phyloP scores from a whole-genome alignment of 2,329 filamentous ascomycete genomes.

The Cytospora chrysosperma region DNA sequence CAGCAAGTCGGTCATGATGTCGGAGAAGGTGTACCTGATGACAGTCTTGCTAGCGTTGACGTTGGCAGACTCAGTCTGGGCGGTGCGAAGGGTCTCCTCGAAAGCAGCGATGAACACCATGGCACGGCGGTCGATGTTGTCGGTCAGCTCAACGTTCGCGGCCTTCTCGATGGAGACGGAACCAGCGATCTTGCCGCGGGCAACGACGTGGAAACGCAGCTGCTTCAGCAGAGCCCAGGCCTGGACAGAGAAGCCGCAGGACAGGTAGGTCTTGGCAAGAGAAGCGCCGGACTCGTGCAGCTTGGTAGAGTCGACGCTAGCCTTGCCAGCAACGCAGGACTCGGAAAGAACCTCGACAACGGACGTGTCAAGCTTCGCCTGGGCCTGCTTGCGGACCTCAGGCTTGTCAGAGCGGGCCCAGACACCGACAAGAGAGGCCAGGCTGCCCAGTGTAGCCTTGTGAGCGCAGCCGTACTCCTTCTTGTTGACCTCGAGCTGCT shows the following conservation, averaged over 20 bases:
- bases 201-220: conserved; percentile 24
- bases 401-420: conserved; percentile 24
- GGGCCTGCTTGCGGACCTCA: conserved; percentile 24
- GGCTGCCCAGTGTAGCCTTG: conserved; percentile 21
- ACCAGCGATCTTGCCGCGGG: conserved; percentile 23
- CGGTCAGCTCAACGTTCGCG: conserved; percentile 18
- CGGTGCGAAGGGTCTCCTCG: conserved; percentile 22
- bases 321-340: conserved; percentile 20
- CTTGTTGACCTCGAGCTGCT: conserved; percentile 27
- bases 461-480: conserved; percentile 23
- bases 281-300: conserved; percentile 22
- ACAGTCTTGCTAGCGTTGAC: conserved; percentile 18
- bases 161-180: conserved; percentile 18
- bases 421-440: conserved; percentile 23
- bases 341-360: conserved; percentile 24
- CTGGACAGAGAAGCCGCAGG: conserved; percentile 18
- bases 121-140: conserved; percentile 24
- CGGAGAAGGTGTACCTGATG: conserved; percentile 24
- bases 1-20: conserved; percentile 25
- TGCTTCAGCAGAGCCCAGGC: conserved; percentile 25
- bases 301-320: conserved; percentile 23
- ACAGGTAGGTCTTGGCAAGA: conserved; percentile 23
- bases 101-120: conserved; percentile 26
- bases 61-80: conserved; percentile 17
- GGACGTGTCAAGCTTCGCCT: conserved; percentile 24